Evolutionary conservation across 768 basidiomycete genomes (phyloP).

Genomic region (Kwoniella dejecticola): DNA sequence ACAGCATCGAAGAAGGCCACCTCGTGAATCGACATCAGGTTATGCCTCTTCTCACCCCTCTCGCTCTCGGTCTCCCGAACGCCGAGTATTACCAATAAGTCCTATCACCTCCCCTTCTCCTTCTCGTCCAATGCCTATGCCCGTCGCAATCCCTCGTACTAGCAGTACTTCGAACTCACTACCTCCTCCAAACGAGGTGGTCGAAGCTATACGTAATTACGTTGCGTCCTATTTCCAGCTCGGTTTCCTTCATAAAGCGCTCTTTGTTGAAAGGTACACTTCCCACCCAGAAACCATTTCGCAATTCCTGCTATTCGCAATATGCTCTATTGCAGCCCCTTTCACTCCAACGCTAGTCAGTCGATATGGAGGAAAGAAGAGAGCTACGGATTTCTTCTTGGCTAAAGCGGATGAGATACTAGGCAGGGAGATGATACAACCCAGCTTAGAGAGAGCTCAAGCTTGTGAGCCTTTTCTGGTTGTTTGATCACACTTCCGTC

Average conservation of each 20-base stretch:
- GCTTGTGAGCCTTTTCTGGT: slow-evolving; percentile 32
- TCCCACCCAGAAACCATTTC: slow-evolving; percentile 9
- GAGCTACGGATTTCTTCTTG: slow-evolving; percentile 24
- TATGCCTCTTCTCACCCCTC: slow-evolving; percentile 9
- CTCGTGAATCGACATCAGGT: background rate
- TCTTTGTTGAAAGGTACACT: slow-evolving; percentile 28
- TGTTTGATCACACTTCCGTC: background rate
- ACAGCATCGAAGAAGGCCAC: slow-evolving; percentile 1
- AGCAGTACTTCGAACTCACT: slow-evolving; percentile 1
- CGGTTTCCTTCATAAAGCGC: slow-evolving; percentile 29
- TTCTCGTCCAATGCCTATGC: background rate
- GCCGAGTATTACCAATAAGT: background rate
- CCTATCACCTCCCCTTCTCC: slow-evolving; percentile 3
- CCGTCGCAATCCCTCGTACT: background rate
- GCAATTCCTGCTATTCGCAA: slow-evolving; percentile 21
- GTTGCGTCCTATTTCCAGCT: slow-evolving; percentile 25
- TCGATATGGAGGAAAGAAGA: slow-evolving; percentile 25
- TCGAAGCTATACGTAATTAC: slow-evolving; percentile 22
- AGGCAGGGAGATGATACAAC: slow-evolving; percentile 18
- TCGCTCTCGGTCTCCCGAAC: background rate
- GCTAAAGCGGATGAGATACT: slow-evolving; percentile 11
- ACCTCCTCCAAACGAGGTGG: slow-evolving; percentile 14
- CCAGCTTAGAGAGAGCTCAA: slow-evolving; percentile 26
- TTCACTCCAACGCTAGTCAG: slow-evolving; percentile 20
- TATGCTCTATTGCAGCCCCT: slow-evolving; percentile 31